Percentiles rank a stretch among this genome's conserved stretches.
These are phyloP conservation scores for Rhypophila decipiens DNA, from an alignment of 495 filamentous ascomycete genomes.

Conservation along the genomic window DNA sequence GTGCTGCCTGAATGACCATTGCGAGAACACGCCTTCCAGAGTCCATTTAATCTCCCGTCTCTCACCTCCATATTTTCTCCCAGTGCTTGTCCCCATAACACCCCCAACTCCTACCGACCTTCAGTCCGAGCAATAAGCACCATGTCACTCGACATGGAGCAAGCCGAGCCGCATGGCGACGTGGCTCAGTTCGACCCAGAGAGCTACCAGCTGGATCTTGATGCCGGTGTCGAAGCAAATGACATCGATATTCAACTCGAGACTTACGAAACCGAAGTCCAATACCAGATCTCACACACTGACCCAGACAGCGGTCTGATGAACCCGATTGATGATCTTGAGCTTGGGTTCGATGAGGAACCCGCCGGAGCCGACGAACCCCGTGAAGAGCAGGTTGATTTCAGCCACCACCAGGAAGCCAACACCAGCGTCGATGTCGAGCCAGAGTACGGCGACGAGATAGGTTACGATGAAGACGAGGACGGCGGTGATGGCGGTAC, in stretches of 20 bases:
- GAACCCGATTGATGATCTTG: constrained; percentile 6
- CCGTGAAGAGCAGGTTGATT: neutral
- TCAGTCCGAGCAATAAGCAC: too few species aligned
- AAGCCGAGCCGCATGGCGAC: constrained; percentile 16
- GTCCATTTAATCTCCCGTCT: too few species aligned
- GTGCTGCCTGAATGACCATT: too few species aligned
- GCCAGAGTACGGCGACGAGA: constrained; percentile 23
- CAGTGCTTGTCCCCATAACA: too few species aligned
- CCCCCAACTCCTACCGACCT: too few species aligned
- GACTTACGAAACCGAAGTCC: constrained; percentile 9
- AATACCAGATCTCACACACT: neutral
- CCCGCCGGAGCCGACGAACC: constrained; percentile 3
- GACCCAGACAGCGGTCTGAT: neutral
- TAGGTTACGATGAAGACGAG: constrained; percentile 27
- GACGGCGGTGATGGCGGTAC: too few species aligned
- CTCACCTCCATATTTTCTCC: too few species aligned
- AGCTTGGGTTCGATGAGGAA: constrained; percentile 16
- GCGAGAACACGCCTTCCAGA: too few species aligned
- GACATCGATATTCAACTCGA: constrained; percentile 27
- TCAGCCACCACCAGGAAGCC: too few species aligned
- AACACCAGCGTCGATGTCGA: constrained; percentile 10
- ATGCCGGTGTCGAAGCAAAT: constrained; percentile 16
- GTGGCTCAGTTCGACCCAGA: constrained; percentile 19
- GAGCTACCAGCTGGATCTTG: constrained; percentile 20
- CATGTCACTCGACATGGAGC: constrained; percentile 15